Percentiles rank a stretch among this genome's conserved stretches.
Evolutionary conservation across 2,329 filamentous ascomycete species (phyloP).

Genomic region (Apiospora pterosperma): DNA sequence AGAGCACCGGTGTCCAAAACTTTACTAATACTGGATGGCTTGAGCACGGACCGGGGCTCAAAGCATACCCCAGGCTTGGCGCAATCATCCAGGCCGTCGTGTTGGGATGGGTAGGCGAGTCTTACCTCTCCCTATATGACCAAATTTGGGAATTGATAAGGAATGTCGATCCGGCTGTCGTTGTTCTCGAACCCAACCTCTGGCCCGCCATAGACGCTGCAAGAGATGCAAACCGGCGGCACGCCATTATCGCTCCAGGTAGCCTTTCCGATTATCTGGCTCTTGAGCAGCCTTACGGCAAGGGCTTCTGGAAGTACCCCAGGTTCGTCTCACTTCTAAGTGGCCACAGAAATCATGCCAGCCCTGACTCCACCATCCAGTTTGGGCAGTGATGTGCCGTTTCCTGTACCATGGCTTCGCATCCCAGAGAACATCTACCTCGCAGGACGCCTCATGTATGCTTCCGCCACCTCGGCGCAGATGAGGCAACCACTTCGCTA

Average conservation of each 20-base stretch:
- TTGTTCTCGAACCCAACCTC: constrained; percentile 15
- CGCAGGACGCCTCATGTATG: constrained; percentile 6
- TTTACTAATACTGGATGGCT: neutral
- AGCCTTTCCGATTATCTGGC: constrained; percentile 9
- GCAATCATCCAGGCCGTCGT: neutral
- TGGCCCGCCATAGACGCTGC: constrained; percentile 15
- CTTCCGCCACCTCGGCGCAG: neutral
- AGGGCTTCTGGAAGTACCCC: constrained; percentile 19
- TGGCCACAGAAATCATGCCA: neutral
- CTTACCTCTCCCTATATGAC: neutral
- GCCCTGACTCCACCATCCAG: neutral
- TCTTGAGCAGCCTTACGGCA: constrained; percentile 10
- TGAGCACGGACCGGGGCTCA: neutral
- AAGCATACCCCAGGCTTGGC: neutral
- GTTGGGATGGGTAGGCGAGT: neutral
- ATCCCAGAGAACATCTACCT: constrained; percentile 17
- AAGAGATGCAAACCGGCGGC: constrained; percentile 7
- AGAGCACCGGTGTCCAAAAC: neutral
- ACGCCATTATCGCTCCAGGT: constrained; percentile 14
- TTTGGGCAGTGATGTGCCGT: constrained; percentile 15
- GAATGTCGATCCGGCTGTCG: constrained; percentile 16
- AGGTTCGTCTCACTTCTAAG: neutral
- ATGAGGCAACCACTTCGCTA: neutral
- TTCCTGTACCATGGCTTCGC: constrained; percentile 16
- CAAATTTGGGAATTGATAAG: constrained; percentile 5